Conservation (phyloP, 108 stramenopile genomes). For the Skeletonema potamos region DNA sequence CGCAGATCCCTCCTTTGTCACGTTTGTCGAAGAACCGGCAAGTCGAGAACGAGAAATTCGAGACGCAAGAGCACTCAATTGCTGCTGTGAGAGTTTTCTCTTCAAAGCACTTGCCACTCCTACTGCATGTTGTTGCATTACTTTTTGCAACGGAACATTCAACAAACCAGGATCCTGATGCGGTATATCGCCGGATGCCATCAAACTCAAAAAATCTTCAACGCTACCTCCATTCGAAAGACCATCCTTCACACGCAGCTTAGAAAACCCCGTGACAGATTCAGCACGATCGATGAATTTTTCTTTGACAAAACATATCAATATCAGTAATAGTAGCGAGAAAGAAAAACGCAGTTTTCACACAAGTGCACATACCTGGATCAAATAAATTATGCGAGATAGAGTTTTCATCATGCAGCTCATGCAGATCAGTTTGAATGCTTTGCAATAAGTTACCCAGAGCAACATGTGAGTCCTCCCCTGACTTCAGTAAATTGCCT, state of each 20-base stretch:
- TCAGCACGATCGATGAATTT: constrained; percentile 43
- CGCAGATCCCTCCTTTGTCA: not conserved
- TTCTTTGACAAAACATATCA: constrained; percentile 3
- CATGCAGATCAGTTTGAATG: constrained; percentile 21
- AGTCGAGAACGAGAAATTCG: constrained; percentile 16
- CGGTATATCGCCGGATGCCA: constrained; percentile 87
- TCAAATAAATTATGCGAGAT: constrained; percentile 31
- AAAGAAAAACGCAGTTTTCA: not conserved
- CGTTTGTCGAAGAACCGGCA: constrained; percentile 3
- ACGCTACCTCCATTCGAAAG: constrained; percentile 69
- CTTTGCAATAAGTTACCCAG: constrained; percentile 31
- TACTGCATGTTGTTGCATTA: constrained; percentile 21
- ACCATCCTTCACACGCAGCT: constrained; percentile 70
- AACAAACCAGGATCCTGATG: constrained; percentile 83
- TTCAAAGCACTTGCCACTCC: constrained; percentile 18
- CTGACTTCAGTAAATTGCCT: constrained; percentile 62
- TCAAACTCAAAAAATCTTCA: constrained; percentile 87
- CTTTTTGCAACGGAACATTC: constrained; percentile 71
- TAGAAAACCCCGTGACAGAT: constrained; percentile 74
- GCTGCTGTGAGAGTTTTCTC: constrained; percentile 36
- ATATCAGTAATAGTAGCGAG: not conserved
- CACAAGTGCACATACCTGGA: constrained; percentile 17
- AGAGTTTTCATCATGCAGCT: constrained; percentile 7
- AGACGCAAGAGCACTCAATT: constrained; percentile 28
- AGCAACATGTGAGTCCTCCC: constrained; percentile 22